Evolutionary conservation across 306 rosid species (phyloP), one percentile per base, ranked within the genome.

Genomic region (Corylus avellana): DNA sequence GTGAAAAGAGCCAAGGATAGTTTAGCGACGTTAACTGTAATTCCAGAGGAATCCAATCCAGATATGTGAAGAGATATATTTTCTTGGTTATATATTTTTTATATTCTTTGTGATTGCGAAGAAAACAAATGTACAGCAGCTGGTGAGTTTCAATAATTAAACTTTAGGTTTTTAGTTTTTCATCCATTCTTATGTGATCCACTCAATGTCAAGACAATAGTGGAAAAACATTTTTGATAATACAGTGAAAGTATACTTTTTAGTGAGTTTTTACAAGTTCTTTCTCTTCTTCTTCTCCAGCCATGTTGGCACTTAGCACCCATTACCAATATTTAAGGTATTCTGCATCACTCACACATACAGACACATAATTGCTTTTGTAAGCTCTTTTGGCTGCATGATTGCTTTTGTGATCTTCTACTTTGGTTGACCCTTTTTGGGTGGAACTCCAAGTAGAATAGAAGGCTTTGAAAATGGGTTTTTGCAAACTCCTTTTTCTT

Each of bases 11-110:
- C 81, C 3, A 66, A 69, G 20, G 85, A 90, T 70, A 72, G 74
- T 67, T 70, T 73, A 39, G 88, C 69, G 20, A 90, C 90, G 8
- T 78, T 95, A 57, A 95, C 87, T 10, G 97, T 95, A 47, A 86
- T 76, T 16, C 96, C 97, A 0, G 96, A 85, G 89, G 98, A 92
- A 64, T 81, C 87, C 82, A 88, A 85, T 85, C 83, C 87, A 14
- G 87, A 86, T 16, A 63, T 90, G 48, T 92, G 75, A 83, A 39
- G 25, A 58, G 64, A 9, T 1, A 66, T 3, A 29, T 8, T 2
- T 59, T 18, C 17, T 12, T 66, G 5, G 72, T 14, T 37, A 18
- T 39, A 16, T 66, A 8, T 5, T 62, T 18, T 66, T 17, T 39
- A 14, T 3, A 3, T 39, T 37, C 37, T n/a, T 9, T 9, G 14